Percentiles rank a stretch among this genome's conserved stretches.
Evolutionary conservation across 192 early-diverging fungal genomes (phyloP).

Genomic region (Spinellus fusiger): DNA sequence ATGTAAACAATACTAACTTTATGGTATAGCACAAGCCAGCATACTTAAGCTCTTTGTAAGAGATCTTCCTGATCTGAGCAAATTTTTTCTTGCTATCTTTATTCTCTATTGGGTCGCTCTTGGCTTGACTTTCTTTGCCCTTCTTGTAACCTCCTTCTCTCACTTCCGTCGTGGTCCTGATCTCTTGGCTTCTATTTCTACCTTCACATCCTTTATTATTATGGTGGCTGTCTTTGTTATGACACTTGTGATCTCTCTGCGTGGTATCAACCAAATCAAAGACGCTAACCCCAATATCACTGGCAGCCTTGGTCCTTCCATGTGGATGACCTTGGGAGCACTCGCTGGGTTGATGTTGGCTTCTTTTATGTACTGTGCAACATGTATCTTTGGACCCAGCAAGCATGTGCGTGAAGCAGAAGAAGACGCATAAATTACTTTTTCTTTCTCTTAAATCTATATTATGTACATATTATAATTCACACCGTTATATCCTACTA

Average conservation of each 20-base stretch:
- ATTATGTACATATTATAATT: too few relatives aligned
- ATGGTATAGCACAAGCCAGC: neutral
- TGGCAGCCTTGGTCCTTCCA: constrained; percentile 18
- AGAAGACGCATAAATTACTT: too few relatives aligned
- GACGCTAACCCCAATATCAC: neutral
- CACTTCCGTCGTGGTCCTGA: constrained; percentile 22
- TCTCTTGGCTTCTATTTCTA: constrained; percentile 20
- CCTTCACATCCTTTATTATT: constrained; percentile 23
- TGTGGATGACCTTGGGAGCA: constrained; percentile 27
- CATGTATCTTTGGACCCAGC: constrained; percentile 25
- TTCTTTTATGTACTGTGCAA: constrained; percentile 21
- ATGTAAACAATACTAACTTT: too few relatives aligned
- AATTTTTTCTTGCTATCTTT: constrained; percentile 19
- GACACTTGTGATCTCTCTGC: constrained; percentile 17
- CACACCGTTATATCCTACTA: too few relatives aligned
- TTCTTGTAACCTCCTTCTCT: constrained; percentile 18
- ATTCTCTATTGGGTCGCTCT: constrained; percentile 25
- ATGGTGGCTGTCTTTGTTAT: constrained; percentile 27
- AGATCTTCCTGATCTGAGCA: too few relatives aligned
- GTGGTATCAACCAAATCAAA: constrained; percentile 20
- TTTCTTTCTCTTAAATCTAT: too few relatives aligned
- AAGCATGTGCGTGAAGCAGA: neutral
- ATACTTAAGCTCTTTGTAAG: too few relatives aligned
- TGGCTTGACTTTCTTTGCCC: constrained; percentile 18
- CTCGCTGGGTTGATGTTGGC: constrained; percentile 13